These are phyloP conservation scores for Nannochloris sp. DNA, from an alignment of 139 green algal species.

Conservation along the genomic window DNA sequence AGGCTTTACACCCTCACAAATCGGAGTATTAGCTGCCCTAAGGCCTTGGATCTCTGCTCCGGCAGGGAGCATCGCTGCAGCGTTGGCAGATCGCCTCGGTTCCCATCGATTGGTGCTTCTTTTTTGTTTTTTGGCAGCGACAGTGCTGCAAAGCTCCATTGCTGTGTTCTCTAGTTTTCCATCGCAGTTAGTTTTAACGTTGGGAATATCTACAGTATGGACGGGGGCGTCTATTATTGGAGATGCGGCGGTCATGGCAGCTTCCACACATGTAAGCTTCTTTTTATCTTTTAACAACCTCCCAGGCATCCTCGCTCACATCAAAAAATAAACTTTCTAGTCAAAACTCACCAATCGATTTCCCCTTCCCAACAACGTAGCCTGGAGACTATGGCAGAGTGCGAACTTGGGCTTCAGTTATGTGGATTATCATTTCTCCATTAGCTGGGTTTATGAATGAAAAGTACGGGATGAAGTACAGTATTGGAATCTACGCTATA, in stretches of 20 bases:
- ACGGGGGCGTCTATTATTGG: background rate
- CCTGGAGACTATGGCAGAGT: background rate
- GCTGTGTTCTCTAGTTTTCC: background rate
- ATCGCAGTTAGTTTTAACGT: background rate
- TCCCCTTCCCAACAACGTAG: too few species aligned
- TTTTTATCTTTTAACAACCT: too few species aligned
- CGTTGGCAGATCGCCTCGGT: background rate
- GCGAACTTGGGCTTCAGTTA: background rate
- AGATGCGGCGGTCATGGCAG: background rate
- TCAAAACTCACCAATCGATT: too few species aligned
- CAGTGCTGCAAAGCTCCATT: background rate
- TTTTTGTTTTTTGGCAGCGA: background rate
- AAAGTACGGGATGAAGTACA: background rate
- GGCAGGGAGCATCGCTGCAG: too few species aligned
- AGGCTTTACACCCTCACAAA: background rate
- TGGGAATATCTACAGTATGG: background rate
- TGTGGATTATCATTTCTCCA: background rate
- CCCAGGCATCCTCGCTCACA: too few species aligned
- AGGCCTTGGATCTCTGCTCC: background rate
- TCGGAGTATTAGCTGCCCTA: background rate
- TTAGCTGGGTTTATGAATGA: background rate
- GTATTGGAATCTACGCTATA: background rate
- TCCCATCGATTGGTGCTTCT: background rate
- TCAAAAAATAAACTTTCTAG: too few species aligned
- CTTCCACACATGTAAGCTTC: too few species aligned